Percentiles rank a stretch among this genome's conserved stretches.
Conservation (phyloP, 1,284 basidiomycete genomes). For the Malassezia slooffiae region DNA sequence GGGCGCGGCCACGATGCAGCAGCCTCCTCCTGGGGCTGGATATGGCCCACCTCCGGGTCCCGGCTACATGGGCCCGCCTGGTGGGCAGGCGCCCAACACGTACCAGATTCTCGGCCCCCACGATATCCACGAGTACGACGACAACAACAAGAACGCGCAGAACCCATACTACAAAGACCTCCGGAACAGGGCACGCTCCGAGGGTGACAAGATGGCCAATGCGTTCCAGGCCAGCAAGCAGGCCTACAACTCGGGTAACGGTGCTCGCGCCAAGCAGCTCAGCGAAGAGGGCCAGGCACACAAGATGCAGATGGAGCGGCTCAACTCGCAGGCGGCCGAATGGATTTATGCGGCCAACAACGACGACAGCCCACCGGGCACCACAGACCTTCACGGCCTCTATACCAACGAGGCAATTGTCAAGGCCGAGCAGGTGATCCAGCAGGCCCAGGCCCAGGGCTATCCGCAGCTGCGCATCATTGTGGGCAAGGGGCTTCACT, state of each 20-base stretch:
- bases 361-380: constrained; percentile 31
- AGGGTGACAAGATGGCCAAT: constrained; percentile 41
- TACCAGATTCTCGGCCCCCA: constrained; percentile 10
- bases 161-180: constrained; percentile 39
- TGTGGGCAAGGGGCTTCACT: constrained; percentile 77
- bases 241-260: constrained; percentile 62
- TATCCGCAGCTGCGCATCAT: constrained; percentile 68
- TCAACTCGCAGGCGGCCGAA: constrained; percentile 73
- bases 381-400: constrained; percentile 65
- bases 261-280: constrained; percentile 69
- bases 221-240: constrained; percentile 39
- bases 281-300: constrained; percentile 73
- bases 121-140: constrained; percentile 15
- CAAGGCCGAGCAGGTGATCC: constrained; percentile 53
- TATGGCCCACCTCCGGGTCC: too few relatives aligned
- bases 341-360: constrained; percentile 63
- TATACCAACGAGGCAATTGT: constrained; percentile 68
- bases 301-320: constrained; percentile 63
- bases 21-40: too few relatives aligned
- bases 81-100: constrained; percentile 7
- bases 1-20: background rate
- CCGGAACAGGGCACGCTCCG: constrained; percentile 33
- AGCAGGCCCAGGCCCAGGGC: constrained; percentile 58
- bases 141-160: constrained; percentile 41
- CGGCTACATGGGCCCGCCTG: constrained; percentile 5